Evolutionary conservation across 106 monocot species (phyloP), one percentile per base, ranked within the genome.

Genomic region (Gastrodia elata): DNA sequence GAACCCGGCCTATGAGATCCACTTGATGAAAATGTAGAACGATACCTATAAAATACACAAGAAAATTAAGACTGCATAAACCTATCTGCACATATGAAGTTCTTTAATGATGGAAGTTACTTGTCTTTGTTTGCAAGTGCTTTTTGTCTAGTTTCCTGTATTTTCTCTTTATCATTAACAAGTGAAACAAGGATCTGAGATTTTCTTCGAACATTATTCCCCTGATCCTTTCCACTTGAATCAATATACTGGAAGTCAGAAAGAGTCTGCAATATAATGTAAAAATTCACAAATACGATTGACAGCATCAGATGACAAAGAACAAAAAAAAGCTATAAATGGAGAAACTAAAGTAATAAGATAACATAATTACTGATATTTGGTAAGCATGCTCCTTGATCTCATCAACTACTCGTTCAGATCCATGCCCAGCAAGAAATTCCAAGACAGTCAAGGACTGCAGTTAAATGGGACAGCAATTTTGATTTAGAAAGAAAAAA

Each of bases 211-310:
- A 94, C 88, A 80, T 94, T 94, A 74, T 74, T 91, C 22, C 94
- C 94, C 68, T 94, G 94, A 57, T 94, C 94, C 65, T 82, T 84
- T 73, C 91, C 94, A 68, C 77, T 87, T 30, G 94, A 91, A 79
- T 94, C 94, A 24, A 94, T 89, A 78, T 94, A 94, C 74, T 94
- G 91, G 74, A 94, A 94, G 73, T 90, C 83, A 4, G 91, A 85
- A 46, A 94, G 84, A 39, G 91, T 85, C 94, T 94, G 87, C 13
- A 37, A 78, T 22, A 67, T 42, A 27, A 25, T 68, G 59, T 55
- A 5, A 75, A 64, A 26, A 35, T 46, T 38, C 27, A 43, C 30
- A 43, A 39, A 68, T 39, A 9, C 39, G 7, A 67, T 61, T n/a
- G 34, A 25, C n/a, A 22, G 56, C 38, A 64, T 59, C 39, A 28